phyloP scores from a whole-genome alignment of 1,284 basidiomycete genomes.

The Schizophyllum commune region DNA sequence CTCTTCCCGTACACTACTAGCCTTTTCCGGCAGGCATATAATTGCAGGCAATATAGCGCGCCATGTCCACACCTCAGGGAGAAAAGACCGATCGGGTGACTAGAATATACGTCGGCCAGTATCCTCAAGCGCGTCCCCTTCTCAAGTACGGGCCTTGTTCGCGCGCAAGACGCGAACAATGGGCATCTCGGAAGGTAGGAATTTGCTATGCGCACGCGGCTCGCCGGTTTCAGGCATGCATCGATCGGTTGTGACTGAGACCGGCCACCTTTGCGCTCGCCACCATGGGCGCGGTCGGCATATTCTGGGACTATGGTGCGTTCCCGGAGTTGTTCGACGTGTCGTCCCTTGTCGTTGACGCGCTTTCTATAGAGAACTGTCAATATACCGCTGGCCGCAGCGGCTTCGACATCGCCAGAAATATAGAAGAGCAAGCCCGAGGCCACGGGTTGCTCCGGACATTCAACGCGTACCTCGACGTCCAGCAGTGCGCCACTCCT shows the following conservation, averaged over 20 bases:
- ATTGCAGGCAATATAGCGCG: background rate
- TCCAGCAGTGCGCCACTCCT: background rate
- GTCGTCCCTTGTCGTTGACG: background rate
- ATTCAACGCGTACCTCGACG: slow-evolving; percentile 36
- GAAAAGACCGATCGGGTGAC: background rate
- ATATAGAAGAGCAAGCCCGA: slow-evolving; percentile 23
- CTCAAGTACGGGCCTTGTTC: no score
- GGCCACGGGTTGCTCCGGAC: slow-evolving; percentile 23
- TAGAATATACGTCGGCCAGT: background rate
- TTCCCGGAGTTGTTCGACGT: background rate
- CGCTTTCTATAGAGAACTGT: slow-evolving; percentile 40
- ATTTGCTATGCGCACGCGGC: background rate
- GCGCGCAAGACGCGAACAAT: no score
- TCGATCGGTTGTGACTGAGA: background rate
- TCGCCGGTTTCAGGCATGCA: background rate
- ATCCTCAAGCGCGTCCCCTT: background rate
- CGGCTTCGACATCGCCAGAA: slow-evolving; percentile 17
- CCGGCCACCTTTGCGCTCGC: background rate
- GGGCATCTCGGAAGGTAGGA: background rate
- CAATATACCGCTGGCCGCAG: slow-evolving; percentile 28
- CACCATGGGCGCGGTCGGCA: slow-evolving; percentile 13
- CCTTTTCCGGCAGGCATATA: background rate
- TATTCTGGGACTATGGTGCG: slow-evolving; percentile 29
- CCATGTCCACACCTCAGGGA: background rate
- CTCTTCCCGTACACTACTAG: background rate